Percentiles rank a stretch among this genome's conserved stretches.
These are phyloP conservation scores for Termitomyces sp. DNA, from an alignment of 768 basidiomycete species.

Conservation along the genomic window DNA sequence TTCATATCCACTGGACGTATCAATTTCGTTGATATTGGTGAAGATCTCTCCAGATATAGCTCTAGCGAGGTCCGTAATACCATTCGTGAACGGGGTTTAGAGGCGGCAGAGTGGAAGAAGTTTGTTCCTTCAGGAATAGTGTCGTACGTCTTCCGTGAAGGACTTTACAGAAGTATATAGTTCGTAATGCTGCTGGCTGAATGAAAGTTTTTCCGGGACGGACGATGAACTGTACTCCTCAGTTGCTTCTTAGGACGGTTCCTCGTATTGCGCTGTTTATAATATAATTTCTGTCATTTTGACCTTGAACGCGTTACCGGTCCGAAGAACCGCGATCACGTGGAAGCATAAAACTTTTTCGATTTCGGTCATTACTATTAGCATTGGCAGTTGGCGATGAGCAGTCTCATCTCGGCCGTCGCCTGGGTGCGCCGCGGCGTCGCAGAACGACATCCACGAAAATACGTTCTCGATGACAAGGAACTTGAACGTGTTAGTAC, in stretches of 20 bases:
- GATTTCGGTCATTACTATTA: neutral
- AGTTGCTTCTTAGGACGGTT: too few species aligned
- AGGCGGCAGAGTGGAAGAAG: slow-evolving; percentile 14
- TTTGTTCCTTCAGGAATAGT: slow-evolving; percentile 15
- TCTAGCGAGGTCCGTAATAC: slow-evolving; percentile 63
- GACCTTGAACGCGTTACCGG: neutral
- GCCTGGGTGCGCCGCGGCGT: slow-evolving; percentile 83
- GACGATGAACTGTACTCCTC: too few species aligned
- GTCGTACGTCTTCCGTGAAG: slow-evolving; percentile 16
- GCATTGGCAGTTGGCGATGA: slow-evolving; percentile 47
- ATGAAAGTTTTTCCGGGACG: too few species aligned
- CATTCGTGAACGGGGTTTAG: slow-evolving; percentile 25
- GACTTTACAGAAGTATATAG: slow-evolving; percentile 8
- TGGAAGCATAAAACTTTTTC: slow-evolving; percentile 14
- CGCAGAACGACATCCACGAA: slow-evolving; percentile 68
- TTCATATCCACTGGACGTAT: slow-evolving; percentile 53
- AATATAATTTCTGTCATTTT: too few species aligned
- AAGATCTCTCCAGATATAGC: slow-evolving; percentile 54
- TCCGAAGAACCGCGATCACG: slow-evolving; percentile 15
- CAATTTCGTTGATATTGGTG: slow-evolving; percentile 57
- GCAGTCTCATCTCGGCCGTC: slow-evolving; percentile 70
- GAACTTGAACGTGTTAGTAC: slow-evolving; percentile 89
- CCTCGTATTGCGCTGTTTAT: too few species aligned
- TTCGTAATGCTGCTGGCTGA: neutral
- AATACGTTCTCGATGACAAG: slow-evolving; percentile 86